A percentile compares a stretch with the other conserved stretches of the same genome.
These are phyloP conservation scores for Fusarium armeniacum DNA, from an alignment of 2,329 filamentous ascomycete genomes.

Conservation along the genomic window DNA sequence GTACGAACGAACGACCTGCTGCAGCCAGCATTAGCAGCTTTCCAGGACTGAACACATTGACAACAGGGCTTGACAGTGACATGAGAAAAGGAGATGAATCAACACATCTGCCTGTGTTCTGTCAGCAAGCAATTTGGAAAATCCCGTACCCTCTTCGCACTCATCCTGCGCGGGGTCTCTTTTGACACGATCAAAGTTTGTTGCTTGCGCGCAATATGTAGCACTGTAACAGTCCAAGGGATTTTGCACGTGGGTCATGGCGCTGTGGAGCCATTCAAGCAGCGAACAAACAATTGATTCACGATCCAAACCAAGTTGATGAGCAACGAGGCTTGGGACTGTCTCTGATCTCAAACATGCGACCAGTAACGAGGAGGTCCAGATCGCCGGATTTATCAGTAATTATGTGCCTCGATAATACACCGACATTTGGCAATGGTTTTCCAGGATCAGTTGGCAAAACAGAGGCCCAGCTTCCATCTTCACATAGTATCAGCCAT, in stretches of 20 bases:
- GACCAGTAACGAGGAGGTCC: conserved; percentile 33
- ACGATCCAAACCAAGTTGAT: conserved; percentile 15
- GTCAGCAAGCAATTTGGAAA: not conserved
- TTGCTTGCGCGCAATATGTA: not conserved
- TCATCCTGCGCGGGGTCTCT: conserved; percentile 4
- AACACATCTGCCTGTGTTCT: conserved; percentile 10
- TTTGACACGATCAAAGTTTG: conserved; percentile 15
- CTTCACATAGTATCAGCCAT: conserved; percentile 36
- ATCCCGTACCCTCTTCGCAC: not conserved
- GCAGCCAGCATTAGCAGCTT: conserved; percentile 35
- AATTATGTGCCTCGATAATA: conserved; percentile 35
- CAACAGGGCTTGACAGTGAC: conserved; percentile 28
- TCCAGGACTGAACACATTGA: conserved; percentile 25
- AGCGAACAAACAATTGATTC: conserved; percentile 3
- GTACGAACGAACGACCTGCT: conserved; percentile 49
- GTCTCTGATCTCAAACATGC: conserved; percentile 26
- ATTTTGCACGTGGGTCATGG: conserved; percentile 32
- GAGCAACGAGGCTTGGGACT: conserved; percentile 41
- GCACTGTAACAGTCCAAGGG: conserved; percentile 14
- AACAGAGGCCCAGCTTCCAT: conserved; percentile 29
- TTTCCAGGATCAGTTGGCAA: conserved; percentile 30
- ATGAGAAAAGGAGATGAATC: conserved; percentile 10
- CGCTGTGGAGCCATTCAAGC: conserved; percentile 21
- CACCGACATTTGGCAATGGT: conserved; percentile 49
- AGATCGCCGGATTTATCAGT: conserved; percentile 36